Conservation (phyloP, 768 basidiomycete species). For the Cyclocybe aegerita region DNA sequence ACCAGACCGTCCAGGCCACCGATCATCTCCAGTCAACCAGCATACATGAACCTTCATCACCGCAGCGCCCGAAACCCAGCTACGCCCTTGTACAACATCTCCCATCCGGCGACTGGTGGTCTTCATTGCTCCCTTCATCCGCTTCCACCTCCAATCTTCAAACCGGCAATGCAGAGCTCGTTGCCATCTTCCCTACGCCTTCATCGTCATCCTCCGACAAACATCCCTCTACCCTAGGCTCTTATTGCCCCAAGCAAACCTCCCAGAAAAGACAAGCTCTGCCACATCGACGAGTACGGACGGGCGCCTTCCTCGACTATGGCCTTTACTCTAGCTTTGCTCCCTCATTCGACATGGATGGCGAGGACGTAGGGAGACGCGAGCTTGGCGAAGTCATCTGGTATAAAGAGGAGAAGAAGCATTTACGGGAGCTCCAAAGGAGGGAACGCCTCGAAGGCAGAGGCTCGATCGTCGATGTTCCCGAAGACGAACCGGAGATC, state of each 20-base stretch:
- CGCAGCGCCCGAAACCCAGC: conserved; percentile 39
- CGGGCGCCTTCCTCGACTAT: conserved; percentile 77
- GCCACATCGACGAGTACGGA: conserved; percentile 53
- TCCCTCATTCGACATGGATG: conserved; percentile 76
- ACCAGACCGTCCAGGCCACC: conserved; percentile 60
- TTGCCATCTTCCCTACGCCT: conserved; percentile 69
- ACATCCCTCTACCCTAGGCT: conserved; percentile 50
- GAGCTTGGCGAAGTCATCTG: conserved; percentile 61
- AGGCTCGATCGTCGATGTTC: conserved; percentile 25
- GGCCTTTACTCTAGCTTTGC: conserved; percentile 76
- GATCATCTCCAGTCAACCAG: conserved; percentile 46
- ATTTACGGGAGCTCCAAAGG: conserved; percentile 23
- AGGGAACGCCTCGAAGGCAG: conserved; percentile 26
- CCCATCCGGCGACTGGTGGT: conserved; percentile 77
- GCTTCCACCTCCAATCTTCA: conserved; percentile 39
- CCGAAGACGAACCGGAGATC: conserved; percentile 18
- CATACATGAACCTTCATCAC: conserved; percentile 31
- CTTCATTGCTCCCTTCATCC: conserved; percentile 50
- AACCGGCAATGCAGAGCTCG: conserved; percentile 74
- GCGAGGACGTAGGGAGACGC: conserved; percentile 63
- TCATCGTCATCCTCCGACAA: conserved; percentile 35
- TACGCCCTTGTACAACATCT: conserved; percentile 82
- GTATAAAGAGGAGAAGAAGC: conserved; percentile 44
- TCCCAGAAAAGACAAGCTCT: conserved; percentile 42
- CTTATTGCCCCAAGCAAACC: conserved; percentile 48